phyloP scores from a whole-genome alignment of 495 filamentous ascomycete genomes.

The Alectoria sarmentosa region DNA sequence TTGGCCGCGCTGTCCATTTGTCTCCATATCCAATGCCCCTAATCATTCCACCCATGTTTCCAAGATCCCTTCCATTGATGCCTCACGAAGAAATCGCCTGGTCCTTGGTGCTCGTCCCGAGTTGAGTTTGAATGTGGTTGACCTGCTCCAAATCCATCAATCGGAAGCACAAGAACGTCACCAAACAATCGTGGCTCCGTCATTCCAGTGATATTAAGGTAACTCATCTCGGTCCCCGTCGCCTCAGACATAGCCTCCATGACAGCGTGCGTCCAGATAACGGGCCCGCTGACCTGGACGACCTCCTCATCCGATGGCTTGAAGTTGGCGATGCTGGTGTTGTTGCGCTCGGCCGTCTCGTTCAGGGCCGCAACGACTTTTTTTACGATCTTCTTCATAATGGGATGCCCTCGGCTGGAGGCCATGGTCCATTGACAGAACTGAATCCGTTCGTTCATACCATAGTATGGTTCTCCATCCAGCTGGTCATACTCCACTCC shows the following conservation, averaged over 20 bases:
- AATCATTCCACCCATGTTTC: neutral
- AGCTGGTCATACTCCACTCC: conserved; percentile 36
- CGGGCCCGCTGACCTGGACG: conserved; percentile 36
- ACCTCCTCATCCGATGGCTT: conserved; percentile 28
- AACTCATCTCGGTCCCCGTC: conserved; percentile 6
- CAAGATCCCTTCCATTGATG: conserved; percentile 4
- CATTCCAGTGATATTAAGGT: conserved; percentile 11
- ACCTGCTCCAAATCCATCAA: conserved; percentile 34
- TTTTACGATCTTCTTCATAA: conserved; percentile 27
- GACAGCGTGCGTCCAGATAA: conserved; percentile 35
- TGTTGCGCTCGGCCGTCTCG: conserved; percentile 26
- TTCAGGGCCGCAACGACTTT: conserved; percentile 31
- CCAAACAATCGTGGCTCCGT: conserved; percentile 7
- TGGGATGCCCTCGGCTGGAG: conserved; percentile 8
- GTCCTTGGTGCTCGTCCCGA: neutral
- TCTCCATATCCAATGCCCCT: neutral
- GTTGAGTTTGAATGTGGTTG: conserved; percentile 12
- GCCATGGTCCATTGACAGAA: conserved; percentile 22
- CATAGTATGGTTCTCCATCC: neutral
- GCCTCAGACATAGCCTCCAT: conserved; percentile 31
- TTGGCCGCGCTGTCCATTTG: neutral
- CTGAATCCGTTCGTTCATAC: conserved; percentile 8
- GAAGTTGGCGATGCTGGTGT: conserved; percentile 26
- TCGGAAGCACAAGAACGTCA: conserved; percentile 35
- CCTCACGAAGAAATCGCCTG: neutral